These are phyloP conservation scores for Mimosa pudica DNA, from an alignment of 306 rosid genomes.

Conservation along the genomic window DNA sequence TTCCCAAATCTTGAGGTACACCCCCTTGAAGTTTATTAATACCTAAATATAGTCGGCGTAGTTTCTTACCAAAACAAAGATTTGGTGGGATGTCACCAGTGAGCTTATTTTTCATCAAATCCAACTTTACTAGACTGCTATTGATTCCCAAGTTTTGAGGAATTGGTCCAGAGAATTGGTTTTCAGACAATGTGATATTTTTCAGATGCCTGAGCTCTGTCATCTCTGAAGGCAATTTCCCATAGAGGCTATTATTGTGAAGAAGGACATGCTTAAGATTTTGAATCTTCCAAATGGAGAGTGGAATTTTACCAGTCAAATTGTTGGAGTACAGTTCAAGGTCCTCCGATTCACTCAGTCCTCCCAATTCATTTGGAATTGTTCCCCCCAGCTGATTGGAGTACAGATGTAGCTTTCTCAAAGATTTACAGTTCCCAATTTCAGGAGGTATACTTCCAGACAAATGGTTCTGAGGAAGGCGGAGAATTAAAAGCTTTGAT, in stretches of 20 bases:
- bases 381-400: constrained; percentile 64
- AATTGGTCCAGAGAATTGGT: constrained; percentile 69
- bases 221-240: constrained; percentile 69
- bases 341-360: constrained; percentile 45
- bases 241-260: constrained; percentile 55
- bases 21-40: constrained; percentile 65
- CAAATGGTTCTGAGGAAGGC: constrained; percentile 57
- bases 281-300: constrained; percentile 78
- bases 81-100: constrained; percentile 66
- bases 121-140: constrained; percentile 62
- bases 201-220: constrained; percentile 63
- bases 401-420: neutral
- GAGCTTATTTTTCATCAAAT: constrained; percentile 62
- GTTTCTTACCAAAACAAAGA: constrained; percentile 65
- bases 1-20: constrained; percentile 66
- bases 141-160: constrained; percentile 76
- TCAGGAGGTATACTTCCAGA: constrained; percentile 73
- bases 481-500: constrained; percentile 33
- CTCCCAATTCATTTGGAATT: constrained; percentile 73
- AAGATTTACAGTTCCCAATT: constrained; percentile 65
- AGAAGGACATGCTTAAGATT: constrained; percentile 56
- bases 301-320: constrained; percentile 74
- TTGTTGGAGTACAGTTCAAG: constrained; percentile 57
- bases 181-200: constrained; percentile 62
- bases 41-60: constrained; percentile 53